A percentile compares a stretch with the other conserved stretches of the same genome.
Evolutionary conservation across 2,329 filamentous ascomycete genomes (phyloP).

Genomic region (Aspergillus melleus): DNA sequence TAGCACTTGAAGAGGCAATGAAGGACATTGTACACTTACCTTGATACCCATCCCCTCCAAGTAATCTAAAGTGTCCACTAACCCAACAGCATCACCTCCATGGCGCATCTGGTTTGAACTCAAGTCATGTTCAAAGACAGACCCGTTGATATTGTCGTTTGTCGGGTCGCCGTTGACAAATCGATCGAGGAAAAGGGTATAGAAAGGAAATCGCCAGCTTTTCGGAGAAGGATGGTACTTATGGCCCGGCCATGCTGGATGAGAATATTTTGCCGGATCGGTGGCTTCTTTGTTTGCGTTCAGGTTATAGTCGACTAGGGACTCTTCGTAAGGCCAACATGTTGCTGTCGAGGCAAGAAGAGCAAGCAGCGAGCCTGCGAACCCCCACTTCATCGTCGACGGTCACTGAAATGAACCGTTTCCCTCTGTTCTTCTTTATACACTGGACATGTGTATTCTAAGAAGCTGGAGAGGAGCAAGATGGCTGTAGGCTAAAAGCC

Average conservation of each 20-base stretch:
- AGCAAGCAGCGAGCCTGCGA: conserved; percentile 26
- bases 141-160: conserved; percentile 64
- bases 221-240: conserved; percentile 55
- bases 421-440: conserved; percentile 10
- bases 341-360: conserved; percentile 25
- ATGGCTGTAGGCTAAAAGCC: background rate
- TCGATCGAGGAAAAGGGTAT: conserved; percentile 64
- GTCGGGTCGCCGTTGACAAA: conserved; percentile 65
- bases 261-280: conserved; percentile 57
- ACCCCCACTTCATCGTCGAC: conserved; percentile 34
- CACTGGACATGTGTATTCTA: conserved; percentile 21
- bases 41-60: conserved; percentile 65
- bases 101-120: conserved; percentile 63
- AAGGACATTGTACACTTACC: conserved; percentile 31
- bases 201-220: conserved; percentile 67
- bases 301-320: conserved; percentile 57
- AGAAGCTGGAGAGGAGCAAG: background rate
- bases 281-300: conserved; percentile 60
- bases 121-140: conserved; percentile 61
- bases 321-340: conserved; percentile 51
- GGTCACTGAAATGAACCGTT: conserved; percentile 8
- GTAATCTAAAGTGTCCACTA: conserved; percentile 63
- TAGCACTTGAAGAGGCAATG: background rate
- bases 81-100: conserved; percentile 60
- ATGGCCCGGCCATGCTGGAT: conserved; percentile 56